Evolutionary conservation across 306 rosid species (phyloP), one percentile per base, ranked within the genome.

Genomic region (Ormosia emarginata): DNA sequence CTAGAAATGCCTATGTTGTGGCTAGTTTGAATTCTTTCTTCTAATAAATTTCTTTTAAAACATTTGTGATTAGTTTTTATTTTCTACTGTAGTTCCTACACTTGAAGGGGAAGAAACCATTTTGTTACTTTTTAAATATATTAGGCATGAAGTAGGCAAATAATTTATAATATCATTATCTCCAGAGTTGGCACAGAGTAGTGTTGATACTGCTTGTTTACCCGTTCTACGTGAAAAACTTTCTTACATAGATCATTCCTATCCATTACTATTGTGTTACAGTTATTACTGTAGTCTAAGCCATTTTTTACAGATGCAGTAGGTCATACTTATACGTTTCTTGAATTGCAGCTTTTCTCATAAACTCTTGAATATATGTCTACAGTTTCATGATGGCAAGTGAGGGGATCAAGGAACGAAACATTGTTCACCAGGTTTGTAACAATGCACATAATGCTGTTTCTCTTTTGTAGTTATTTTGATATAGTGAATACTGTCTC

Each of bases 351-450:
- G 64, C 29, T 68, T 82, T 53, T 88, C 55, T 87, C 75, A 84
- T 55, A 75, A 74, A 59, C 24, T 81, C 52, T 87, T 80, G 52
- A 53, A 78, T 66, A 36, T 77, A 81, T 87, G 67, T 46, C 34
- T 88, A 73, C 90, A 95, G 99, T 64, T 95, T 95, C 89, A 86
- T 95, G 97, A 95, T 89, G 91, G 98, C 99, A 15, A 85, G 99
- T 57, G 98, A 95, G 59, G 99, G 99, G 82, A 93, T 95, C 85
- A 95, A 95, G 90, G 90, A 90, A 74, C 83, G 95, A 4, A 88
- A 85, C 64, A 70, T 85, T 70, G 84, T 93, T 85, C 89, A 90
- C 76, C 91, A 92, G 98, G 99, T 95, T 67, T 34, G 55, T 40
- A 73, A 67, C 72, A 18, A 44, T 59, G 52, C 17, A 18, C 67